Evolutionary conservation across 495 filamentous ascomycete species (phyloP), one percentile per base, ranked within the genome.

Genomic region (Aspergillus biplanus): DNA sequence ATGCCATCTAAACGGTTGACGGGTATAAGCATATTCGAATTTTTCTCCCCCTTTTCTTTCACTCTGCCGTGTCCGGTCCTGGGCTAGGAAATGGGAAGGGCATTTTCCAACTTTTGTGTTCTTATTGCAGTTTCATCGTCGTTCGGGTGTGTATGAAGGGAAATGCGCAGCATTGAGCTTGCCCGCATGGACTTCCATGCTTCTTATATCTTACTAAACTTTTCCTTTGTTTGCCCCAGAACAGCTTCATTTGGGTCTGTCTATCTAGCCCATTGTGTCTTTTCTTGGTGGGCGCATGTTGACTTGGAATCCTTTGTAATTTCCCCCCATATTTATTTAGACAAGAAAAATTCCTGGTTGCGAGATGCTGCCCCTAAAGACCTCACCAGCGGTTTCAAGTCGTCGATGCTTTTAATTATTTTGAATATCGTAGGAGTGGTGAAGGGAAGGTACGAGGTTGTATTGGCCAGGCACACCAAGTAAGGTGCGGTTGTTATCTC

Each of bases 1-100:
- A 98, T 76, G 94, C 92, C 65, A 92, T 99, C 85, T 97, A 90
- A 87, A 37, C 31, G 9, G 52, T 35, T 37, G 52, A 48, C 18
- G 49, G 46, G 31, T 59, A 59, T 32, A 54, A 64, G 33, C 60
- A 62, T 57, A 34, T 58, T 56, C 44, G 52, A 44, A 58, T 18
- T 27, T 59, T 47, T 56, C 42, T 44, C 32, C 37, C 37, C 33
- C 21, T 49, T 9, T 62, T 33, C n/a, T 58, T 52, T 52, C 57
- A 61, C 48, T 54, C 49, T 63, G 56, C 37, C 49, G 48, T 55
- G 27, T 52, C 54, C 35, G 12, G 49, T 35, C 48, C 11, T 63
- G 48, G 57, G 61, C 65, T 44, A 31, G 37, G 49, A 18, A 57
- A 39, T 35, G 33, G 44, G 42, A 16, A 37, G 57, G 50, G 46